Base-by-base conservation (phyloP, 148 eudicot genomes). In the Linanthus parryae region DNA sequence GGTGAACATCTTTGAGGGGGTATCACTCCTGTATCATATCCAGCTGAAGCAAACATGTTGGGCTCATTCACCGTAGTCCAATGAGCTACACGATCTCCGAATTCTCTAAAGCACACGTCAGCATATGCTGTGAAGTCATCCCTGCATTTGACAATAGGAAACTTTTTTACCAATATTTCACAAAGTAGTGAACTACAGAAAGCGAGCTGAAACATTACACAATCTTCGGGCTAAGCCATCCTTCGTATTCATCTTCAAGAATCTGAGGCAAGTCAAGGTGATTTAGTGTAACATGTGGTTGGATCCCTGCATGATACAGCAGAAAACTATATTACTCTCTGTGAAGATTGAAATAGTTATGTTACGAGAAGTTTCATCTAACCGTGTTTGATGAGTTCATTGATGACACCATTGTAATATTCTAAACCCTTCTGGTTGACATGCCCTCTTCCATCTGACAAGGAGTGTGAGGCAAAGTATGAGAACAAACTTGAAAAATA, bases 71-170 rank as follows among this genome's bases (percentile, higher is more conserved):
- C 25, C 1, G 82, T 82, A 14, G 72, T 73, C 89, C 95, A 82
- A 25, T 79, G 57, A 52, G 9, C 28, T 18, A 79, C 79, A 56
- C 82, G 62, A 25, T 82, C 78, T 0, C 85, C 89, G 23, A 85
- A 85, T 61, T 79, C 75, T 69, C 58, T 70, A 30, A 85, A 85
- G 76, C 92, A 87, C 47, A 83, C 77, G 37, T 83, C 68, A 18
- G 80, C 88, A 54, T 63, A 87, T 22, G 73, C 63, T 27, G 44
- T 52, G 42, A 77, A 83, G 67, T 87, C 91, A 47, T 71, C 29
- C 52, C 52, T 27, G 34, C 34, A 25, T 48, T 3, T 9, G 21
- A 9, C 17, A 42, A 7, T 2, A 22, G 8, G 19, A 16, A 40
- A 40, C 6, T n/a, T n/a, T 22, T 16, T 40, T 2, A 15, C 7